These are phyloP conservation scores for Eragrostis curvula DNA, from an alignment of 176 grass and related monocot genomes.

Conservation along the genomic window DNA sequence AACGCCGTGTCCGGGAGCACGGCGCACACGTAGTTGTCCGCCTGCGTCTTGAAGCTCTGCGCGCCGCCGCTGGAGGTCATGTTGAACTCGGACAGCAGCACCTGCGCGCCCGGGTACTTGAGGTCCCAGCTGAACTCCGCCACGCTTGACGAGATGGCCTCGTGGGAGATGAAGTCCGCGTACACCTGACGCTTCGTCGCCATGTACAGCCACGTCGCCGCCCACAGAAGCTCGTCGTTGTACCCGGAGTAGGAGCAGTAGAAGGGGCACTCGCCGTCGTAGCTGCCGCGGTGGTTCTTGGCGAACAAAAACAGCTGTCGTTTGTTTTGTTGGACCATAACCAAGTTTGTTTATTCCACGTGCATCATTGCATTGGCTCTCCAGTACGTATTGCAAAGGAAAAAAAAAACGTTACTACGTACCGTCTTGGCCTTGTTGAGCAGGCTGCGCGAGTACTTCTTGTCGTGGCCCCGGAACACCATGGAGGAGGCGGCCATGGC, in stretches of 20 bases:
- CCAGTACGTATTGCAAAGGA: too few species aligned
- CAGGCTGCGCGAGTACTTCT: conserved; percentile 63
- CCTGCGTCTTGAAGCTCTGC: conserved; percentile 76
- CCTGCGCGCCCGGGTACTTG: conserved; percentile 84
- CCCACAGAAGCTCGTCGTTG: conserved; percentile 98
- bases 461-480: conserved; percentile 60
- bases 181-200: conserved; percentile 73
- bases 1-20: conserved; percentile 80
- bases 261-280: conserved; percentile 98
- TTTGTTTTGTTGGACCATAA: not conserved
- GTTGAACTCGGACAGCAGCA: conserved; percentile 75
- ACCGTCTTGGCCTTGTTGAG: conserved; percentile 97
- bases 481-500: conserved; percentile 81
- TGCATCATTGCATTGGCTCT: too few species aligned
- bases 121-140: conserved; percentile 99
- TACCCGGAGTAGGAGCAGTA: conserved; percentile 98
- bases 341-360: not conserved
- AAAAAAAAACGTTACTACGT: too few species aligned
- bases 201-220: conserved; percentile 77
- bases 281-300: conserved; percentile 71
- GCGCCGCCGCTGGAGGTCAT: conserved; percentile 57
- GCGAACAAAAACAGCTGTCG: conserved; percentile 72
- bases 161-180: conserved; percentile 66
- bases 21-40: conserved; percentile 87
- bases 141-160: conserved; percentile 80